Base-by-base conservation (phyloP, 2,329 filamentous ascomycete species). In the Sarocladium strictum region DNA sequence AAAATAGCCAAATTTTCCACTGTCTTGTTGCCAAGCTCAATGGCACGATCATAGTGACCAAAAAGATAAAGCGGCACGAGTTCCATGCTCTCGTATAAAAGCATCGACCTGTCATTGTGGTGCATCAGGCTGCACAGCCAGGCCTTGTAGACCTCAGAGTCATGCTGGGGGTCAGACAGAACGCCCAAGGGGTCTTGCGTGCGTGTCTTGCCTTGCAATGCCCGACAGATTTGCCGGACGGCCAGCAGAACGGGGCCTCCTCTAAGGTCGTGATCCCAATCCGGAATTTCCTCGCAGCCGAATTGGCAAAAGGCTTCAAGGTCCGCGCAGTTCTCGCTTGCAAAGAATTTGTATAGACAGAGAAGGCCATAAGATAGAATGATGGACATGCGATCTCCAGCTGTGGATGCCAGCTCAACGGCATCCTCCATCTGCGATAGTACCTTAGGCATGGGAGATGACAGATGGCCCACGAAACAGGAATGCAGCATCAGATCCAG, bases 191-290 rank as follows among this genome's bases (percentile, higher is more conserved):
- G 69, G 10, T 78, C 71, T 11, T 71, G 67, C 2, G 69, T 69
- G 11, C 69, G 69, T 0, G 89, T 92, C 67, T 90, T 92, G 54
- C 89, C 89, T 65, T 90, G 86, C 19, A 92, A 69, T 21, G 89
- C 86, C 50, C 86, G 80, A 52, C 78, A 80, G 23, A 81, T 77
- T 64, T 92, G 88, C 51, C 85, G 74, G 3, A 86, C 75, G 2
- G 80, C 78, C 57, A 87, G 80, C 6, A 92, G 72, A 53, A 90
- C 73, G 0, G 83, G 83, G 2, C 89, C 89, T 15, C 89, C 89
- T 56, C 87, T 78, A 1, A 86, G 79, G 61, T 91, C 88, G 43
- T 78, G 73, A 47, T 84, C 75, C 88, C 88, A 92, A 51, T 86
- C 83, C 1, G 82, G 81, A 56, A 89, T 81, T 58, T 91, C 88